A percentile compares a stretch with the other conserved stretches of the same genome.
Evolutionary conservation across 208 protist species (phyloP).

Genomic region (Leishmania turanica): DNA sequence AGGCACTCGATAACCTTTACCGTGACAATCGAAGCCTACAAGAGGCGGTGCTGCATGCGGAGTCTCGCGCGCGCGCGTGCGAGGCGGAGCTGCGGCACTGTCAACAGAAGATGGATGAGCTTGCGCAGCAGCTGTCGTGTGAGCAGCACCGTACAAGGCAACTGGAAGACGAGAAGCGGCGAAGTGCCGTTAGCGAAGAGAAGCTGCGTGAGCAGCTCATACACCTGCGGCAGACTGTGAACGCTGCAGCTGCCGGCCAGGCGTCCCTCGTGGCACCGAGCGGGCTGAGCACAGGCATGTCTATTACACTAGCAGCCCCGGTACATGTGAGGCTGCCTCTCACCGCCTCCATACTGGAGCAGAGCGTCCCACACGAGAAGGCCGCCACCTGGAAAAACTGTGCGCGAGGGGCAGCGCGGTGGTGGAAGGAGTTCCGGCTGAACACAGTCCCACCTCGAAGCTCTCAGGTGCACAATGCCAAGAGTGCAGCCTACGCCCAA

Average conservation of each 20-base stretch:
- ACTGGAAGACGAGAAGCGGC: slow-evolving; percentile 12
- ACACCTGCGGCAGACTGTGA: slow-evolving; percentile 17
- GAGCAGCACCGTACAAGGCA: slow-evolving; percentile 15
- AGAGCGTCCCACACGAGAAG: slow-evolving; percentile 11
- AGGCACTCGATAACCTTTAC: slow-evolving; percentile 49
- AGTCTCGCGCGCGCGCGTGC: slow-evolving; percentile 10
- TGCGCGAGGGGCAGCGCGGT: slow-evolving; percentile 8
- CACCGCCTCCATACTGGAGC: slow-evolving; percentile 2
- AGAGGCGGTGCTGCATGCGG: slow-evolving; percentile 27
- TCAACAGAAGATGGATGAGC: slow-evolving; percentile 5
- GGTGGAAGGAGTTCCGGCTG: slow-evolving; percentile 12
- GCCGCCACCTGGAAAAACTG: slow-evolving; percentile 15
- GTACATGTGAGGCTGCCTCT: slow-evolving; percentile 10
- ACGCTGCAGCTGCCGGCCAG: not conserved
- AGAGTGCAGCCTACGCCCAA: not conserved
- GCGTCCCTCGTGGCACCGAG: not conserved
- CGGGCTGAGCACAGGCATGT: not conserved
- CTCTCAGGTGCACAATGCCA: not conserved
- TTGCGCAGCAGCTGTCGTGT: slow-evolving; percentile 7
- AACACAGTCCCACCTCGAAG: not conserved
- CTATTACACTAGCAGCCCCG: not conserved
- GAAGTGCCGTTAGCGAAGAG: slow-evolving; percentile 2
- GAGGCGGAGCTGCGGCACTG: slow-evolving; percentile 15
- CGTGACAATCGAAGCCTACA: slow-evolving; percentile 37
- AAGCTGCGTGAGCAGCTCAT: slow-evolving; percentile 24